Base-by-base conservation (phyloP, 768 basidiomycete species). In the Gloeostereum incarnatum region DNA sequence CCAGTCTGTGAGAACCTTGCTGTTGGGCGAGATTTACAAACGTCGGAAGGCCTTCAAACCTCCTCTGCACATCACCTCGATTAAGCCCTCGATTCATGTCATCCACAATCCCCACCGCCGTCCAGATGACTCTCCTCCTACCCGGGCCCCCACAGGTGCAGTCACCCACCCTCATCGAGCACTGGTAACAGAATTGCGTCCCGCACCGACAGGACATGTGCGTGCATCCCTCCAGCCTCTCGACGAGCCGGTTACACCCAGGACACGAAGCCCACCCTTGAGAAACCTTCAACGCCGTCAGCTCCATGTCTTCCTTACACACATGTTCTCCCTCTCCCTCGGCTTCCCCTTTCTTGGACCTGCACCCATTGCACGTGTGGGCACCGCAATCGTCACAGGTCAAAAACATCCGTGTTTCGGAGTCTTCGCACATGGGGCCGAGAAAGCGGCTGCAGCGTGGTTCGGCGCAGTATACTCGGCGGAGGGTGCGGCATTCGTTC, bases 191-290 rank as follows among this genome's bases (percentile, higher is more conserved):
- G 31, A 66, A 66, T 35, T 65, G 49, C 8, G 56, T 57, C 27
- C 46, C 39, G 46, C 65, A 66, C 19, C 55, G 43, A 38, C 65
- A 67, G 2, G 58, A 59, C 58, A 68, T 63, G 41, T 68, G 65
- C 45, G 50, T 59, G 38, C 65, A 66, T 0, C 65, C 65, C 9
- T 46, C 16, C 4, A 50, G 39, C 27, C 63, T 57, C 39, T 66
- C 65, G 39, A 66, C 55, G 49, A 66, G 47, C 24, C 56, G 55
- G 13, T 49, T 45, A 37, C 65, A 66, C 3, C 61, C 61, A 2
- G 65, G 64, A 39, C 65, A 68, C 7, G 57, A 57, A 1, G 60
- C 49, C 66, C 59, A 66, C 3, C 59, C 60, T 14, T 50, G 27
- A 5, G 45, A 17, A 3, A 40, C 42, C 16, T 55, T 31, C 14